Evolutionary conservation across 108 stramenopile species (phyloP).

Genomic region (Schizochytrium sp.): DNA sequence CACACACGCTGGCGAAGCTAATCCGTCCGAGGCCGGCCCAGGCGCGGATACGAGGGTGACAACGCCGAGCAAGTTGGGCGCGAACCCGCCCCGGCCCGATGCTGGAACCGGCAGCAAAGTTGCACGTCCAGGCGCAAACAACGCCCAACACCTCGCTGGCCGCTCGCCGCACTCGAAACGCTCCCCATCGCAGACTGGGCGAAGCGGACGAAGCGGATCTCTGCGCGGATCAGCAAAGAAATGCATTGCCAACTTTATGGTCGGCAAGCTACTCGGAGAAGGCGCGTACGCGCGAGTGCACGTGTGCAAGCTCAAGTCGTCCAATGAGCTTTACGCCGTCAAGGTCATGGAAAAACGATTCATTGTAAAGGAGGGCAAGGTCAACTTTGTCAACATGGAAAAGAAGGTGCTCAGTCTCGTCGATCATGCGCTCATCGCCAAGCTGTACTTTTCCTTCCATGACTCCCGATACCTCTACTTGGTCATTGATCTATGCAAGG

Average conservation of each 20-base stretch:
- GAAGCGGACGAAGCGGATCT: too few species aligned
- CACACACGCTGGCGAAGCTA: too few species aligned
- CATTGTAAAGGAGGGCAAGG: conserved; percentile 10
- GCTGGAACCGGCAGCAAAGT: too few species aligned
- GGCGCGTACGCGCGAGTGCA: conserved; percentile 44
- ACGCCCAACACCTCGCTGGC: too few species aligned
- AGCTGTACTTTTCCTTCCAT: conserved; percentile 36
- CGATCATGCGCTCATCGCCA: conserved; percentile 29
- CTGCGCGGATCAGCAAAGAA: not conserved
- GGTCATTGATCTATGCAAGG: conserved; percentile 24
- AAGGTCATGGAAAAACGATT: conserved; percentile 31
- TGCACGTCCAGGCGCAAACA: too few species aligned
- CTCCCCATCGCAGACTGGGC: too few species aligned
- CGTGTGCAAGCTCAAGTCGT: conserved; percentile 23
- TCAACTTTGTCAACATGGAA: conserved; percentile 25
- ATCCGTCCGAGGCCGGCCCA: too few species aligned
- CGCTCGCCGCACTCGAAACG: too few species aligned
- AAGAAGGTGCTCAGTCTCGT: not conserved
- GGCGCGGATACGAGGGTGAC: too few species aligned
- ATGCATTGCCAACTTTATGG: conserved; percentile 22
- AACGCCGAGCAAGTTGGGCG: too few species aligned
- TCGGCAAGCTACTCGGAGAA: conserved; percentile 42
- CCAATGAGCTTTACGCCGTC: not conserved
- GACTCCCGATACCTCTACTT: conserved; percentile 26
- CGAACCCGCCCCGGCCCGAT: too few species aligned